Base-by-base conservation (phyloP, 257 asterid genomes). In the Scutellaria galericulata region DNA sequence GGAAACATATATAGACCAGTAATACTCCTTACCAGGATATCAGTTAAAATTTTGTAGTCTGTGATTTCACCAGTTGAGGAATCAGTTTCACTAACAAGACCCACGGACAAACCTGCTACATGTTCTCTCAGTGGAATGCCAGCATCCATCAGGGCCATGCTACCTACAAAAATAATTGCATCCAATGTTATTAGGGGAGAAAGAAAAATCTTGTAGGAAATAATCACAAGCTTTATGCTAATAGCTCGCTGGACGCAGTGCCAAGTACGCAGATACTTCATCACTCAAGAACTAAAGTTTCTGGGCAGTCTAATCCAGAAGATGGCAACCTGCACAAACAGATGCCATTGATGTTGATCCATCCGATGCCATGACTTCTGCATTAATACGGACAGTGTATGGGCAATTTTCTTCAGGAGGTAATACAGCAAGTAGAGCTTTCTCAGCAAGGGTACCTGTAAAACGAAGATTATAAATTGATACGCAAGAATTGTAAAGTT, bases 271-370 rank as follows among this genome's bases (percentile, higher is more conserved):
- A 54, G 67, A 39, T 52, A 78, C 41, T 69, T 54, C 27, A 60
- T 60, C 74, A 65, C 20, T 35, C 61, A 58, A 53, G 52, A 15
- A 54, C 24, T 74, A 10, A 42, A 57, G 59, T 20, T 80, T 71
- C 37, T 2, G 66, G 42, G 48, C 24, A 51, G 39, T 60, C 12
- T 64, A 76, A 63, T 20, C 51, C 58, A 41, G 45, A 72, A 73
- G 39, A 79, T 54, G 68, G 9, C 12, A 80, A 94, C 99, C 99
- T 83, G 97, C 99, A 88, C 99, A 94, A 75, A 91, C 98, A 74
- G 98, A 87, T 68, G 99, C 99, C 99, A 94, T 94, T 59, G 99
- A 94, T 62, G 99, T 94, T 20, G 99, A 94, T 73, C 99, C 98
- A 87, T 94, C 99, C 35, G 99, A 94, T 72, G 98, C 92, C 99